Evolutionary conservation across 345 rosid species (phyloP).

Genomic region (Jatropha curcas): DNA sequence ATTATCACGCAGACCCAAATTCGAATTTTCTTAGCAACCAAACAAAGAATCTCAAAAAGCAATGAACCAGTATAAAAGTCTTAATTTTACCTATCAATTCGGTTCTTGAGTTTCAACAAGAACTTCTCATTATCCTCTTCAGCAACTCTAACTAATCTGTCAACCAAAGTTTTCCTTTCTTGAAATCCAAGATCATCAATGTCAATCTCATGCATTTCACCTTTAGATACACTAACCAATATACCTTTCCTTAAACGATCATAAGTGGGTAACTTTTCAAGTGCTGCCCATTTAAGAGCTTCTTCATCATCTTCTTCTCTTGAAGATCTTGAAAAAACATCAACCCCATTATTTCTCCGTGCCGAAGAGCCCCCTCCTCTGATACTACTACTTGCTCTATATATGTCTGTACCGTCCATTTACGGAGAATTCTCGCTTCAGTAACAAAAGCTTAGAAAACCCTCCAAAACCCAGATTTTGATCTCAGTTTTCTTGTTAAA

Average conservation of each 20-base stretch:
- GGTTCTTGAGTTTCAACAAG: conserved; percentile 33
- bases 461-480: neutral
- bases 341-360: conserved; percentile 3
- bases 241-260: conserved; percentile 26
- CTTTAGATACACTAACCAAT: conserved; percentile 2
- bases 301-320: conserved; percentile 19
- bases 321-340: conserved; percentile 15
- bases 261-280: conserved; percentile 19
- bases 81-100: conserved; percentile 27
- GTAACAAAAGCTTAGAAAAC: neutral
- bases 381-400: neutral
- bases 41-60: no score
- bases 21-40: no score
- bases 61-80: no score
- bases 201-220: conserved; percentile 12
- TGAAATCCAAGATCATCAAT: conserved; percentile 25
- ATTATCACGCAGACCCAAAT: no score
- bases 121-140: conserved; percentile 50
- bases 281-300: conserved; percentile 21
- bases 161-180: conserved; percentile 35
- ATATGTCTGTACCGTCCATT: conserved; percentile 23
- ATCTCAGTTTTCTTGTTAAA: neutral
- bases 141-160: conserved; percentile 32
- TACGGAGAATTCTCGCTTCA: neutral
- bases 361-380: neutral